Evolutionary conservation across 257 asterid species (phyloP).

Genomic region (Gynochthodes officinalis): DNA sequence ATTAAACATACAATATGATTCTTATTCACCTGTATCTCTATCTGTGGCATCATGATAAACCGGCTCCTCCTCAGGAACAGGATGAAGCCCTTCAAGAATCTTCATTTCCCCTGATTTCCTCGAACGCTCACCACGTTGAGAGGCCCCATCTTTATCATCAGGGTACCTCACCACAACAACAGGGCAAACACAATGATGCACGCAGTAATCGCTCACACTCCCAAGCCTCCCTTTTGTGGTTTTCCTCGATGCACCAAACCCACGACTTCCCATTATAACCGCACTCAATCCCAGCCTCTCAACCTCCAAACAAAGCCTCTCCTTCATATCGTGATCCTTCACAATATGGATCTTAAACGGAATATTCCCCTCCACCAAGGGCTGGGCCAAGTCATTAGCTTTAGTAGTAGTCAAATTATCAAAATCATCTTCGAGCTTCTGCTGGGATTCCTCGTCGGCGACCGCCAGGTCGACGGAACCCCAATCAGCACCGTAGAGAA

Average conservation of each 20-base stretch:
- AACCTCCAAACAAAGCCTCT: conserved; percentile 80
- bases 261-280: conserved; percentile 80
- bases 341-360: conserved; percentile 77
- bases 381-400: conserved; percentile 65
- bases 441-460: conserved; percentile 56
- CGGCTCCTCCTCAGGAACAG: conserved; percentile 68
- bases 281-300: conserved; percentile 79
- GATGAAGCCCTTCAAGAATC: conserved; percentile 36
- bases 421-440: conserved; percentile 62
- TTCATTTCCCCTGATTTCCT: conserved; percentile 24
- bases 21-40: conserved; percentile 42
- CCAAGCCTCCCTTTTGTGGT: conserved; percentile 66
- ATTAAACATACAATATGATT: not conserved
- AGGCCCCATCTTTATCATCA: conserved; percentile 51
- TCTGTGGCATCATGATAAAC: conserved; percentile 54
- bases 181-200: conserved; percentile 77
- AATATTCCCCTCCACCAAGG: conserved; percentile 53
- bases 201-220: conserved; percentile 78
- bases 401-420: conserved; percentile 58
- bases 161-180: conserved; percentile 69
- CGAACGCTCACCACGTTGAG: conserved; percentile 25
- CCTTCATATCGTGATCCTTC: conserved; percentile 84
- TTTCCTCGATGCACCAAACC: conserved; percentile 65
- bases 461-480: conserved; percentile 49
- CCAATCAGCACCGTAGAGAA: conserved; percentile 65